Evolutionary conservation across 805 yeast genomes (phyloP).

Genomic region (Ogataea henricii): DNA sequence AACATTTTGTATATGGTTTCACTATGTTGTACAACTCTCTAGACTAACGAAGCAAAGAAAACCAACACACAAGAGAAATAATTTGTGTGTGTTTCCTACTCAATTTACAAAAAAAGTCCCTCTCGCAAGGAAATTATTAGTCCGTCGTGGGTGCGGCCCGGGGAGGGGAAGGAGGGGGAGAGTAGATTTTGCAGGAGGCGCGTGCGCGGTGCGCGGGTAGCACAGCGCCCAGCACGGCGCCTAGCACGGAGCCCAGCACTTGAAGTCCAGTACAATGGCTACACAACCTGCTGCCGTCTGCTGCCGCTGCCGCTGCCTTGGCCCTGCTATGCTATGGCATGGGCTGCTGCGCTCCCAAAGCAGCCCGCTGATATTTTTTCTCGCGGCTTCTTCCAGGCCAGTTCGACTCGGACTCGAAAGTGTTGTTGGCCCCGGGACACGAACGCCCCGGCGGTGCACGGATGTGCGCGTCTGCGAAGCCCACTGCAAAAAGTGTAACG

Average conservation of each 20-base stretch:
- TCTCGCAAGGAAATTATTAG: constrained; percentile 6
- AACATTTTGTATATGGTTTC: constrained; percentile 27
- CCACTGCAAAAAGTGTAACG: background rate
- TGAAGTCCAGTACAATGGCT: no score
- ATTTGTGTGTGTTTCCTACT: background rate
- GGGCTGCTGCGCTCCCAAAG: no score
- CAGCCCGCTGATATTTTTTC: background rate
- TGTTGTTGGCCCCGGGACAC: constrained; percentile 6
- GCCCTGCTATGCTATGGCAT: background rate
- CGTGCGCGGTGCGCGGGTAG: no score
- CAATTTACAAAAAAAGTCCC: background rate
- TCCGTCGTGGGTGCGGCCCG: background rate
- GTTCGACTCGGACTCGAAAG: constrained; percentile 10
- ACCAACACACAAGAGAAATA: background rate
- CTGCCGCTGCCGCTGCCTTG: no score
- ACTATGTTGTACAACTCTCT: background rate
- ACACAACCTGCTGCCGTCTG: no score
- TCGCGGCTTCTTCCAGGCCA: background rate
- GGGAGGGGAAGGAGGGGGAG: background rate
- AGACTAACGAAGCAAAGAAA: background rate
- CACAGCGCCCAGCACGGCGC: no score
- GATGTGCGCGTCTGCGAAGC: background rate
- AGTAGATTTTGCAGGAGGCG: no score
- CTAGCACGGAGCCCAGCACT: no score
- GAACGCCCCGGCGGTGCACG: constrained; percentile 7